Evolutionary conservation across 306 rosid species (phyloP).

Genomic region (Phaseolus lunatus): DNA sequence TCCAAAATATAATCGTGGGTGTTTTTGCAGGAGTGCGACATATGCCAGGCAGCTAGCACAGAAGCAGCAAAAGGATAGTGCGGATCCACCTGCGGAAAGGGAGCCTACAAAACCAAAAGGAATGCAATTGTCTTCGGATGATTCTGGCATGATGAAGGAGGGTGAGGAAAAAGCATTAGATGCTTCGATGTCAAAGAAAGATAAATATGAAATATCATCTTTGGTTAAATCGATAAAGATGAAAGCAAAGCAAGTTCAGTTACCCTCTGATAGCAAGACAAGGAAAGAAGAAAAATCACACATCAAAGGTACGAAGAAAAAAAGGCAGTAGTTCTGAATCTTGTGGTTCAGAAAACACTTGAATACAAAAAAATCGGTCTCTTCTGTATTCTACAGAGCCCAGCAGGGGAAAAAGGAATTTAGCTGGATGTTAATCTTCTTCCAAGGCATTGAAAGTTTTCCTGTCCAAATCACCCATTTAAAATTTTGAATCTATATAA

Average conservation of each 20-base stretch:
- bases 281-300: conserved; percentile 47
- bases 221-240: conserved; percentile 73
- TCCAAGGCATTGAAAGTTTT: not conserved
- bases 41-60: conserved; percentile 68
- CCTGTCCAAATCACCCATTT: not conserved
- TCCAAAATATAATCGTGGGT: conserved; percentile 40
- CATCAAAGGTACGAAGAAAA: conserved; percentile 38
- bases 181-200: conserved; percentile 49
- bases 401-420: not conserved
- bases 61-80: conserved; percentile 56
- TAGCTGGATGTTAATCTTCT: conserved; percentile 17
- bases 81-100: conserved; percentile 45
- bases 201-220: conserved; percentile 62
- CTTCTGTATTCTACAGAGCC: not conserved
- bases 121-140: conserved; percentile 42
- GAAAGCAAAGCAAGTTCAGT: conserved; percentile 66
- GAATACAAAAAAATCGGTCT: conserved; percentile 16
- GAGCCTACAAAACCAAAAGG: conserved; percentile 36
- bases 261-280: conserved; percentile 47
- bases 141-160: conserved; percentile 30
- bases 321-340: conserved; percentile 42
- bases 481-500: conserved; percentile 22
- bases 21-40: conserved; percentile 73
- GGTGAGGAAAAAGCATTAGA: conserved; percentile 50
- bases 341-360: conserved; percentile 38